phyloP scores from a whole-genome alignment of 495 filamentous ascomycete species.

The Haplographium delicatum region DNA sequence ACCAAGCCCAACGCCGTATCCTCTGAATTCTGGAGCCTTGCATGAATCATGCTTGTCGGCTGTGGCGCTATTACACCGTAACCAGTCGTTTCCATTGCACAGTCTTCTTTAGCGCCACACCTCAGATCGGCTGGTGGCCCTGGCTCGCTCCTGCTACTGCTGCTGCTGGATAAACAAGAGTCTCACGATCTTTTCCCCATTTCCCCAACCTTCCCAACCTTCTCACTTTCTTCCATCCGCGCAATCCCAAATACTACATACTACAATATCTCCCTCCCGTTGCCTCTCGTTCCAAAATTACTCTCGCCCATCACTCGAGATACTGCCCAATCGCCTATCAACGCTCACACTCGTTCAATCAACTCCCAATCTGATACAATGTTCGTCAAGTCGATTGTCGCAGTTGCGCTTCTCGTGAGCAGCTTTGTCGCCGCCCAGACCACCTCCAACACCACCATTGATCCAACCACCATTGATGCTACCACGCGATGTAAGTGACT shows the following conservation, averaged over 20 bases:
- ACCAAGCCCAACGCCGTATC: too few relatives aligned
- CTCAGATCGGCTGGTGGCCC: too few relatives aligned
- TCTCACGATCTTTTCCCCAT: too few relatives aligned
- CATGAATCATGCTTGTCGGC: too few relatives aligned
- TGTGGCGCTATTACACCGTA: too few relatives aligned
- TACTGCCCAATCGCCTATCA: too few relatives aligned
- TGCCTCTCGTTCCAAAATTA: neutral
- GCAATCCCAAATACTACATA: neutral
- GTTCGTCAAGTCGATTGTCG: conserved; percentile 17
- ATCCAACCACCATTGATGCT: conserved; percentile 23
- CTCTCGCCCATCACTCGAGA: too few relatives aligned
- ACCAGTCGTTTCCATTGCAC: too few relatives aligned
- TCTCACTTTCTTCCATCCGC: conserved; percentile 2
- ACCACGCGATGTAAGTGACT: conserved; percentile 23
- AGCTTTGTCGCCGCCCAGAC: conserved; percentile 30
- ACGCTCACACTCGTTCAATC: neutral
- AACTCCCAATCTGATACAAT: conserved; percentile 10
- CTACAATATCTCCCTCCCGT: neutral
- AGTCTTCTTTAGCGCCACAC: too few relatives aligned
- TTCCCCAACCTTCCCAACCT: neutral
- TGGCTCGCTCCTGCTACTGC: too few relatives aligned
- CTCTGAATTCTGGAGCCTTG: too few relatives aligned
- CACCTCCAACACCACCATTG: conserved; percentile 30
- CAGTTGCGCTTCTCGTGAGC: conserved; percentile 31
- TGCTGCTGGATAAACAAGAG: too few relatives aligned